These are phyloP conservation scores for Arthrobotrys megalospora DNA, from an alignment of 2,329 filamentous ascomycete species.

Conservation along the genomic window DNA sequence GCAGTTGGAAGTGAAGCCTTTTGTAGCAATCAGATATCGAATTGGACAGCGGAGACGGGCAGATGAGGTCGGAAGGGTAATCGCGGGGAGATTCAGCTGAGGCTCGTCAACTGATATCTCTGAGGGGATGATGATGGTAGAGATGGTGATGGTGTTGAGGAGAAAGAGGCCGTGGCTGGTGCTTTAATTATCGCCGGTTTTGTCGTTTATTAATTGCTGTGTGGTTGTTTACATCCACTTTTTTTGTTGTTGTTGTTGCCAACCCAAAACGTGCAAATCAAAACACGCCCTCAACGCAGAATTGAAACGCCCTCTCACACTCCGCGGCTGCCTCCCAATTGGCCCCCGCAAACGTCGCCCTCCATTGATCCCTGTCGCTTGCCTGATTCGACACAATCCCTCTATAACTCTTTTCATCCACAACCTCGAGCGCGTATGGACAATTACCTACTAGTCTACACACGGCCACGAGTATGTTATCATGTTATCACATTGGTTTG, in stretches of 20 bases:
- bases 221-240: conserved; percentile 51
- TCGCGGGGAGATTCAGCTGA: conserved; percentile 24
- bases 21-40: conserved; percentile 4
- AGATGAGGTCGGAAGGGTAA: conserved; percentile 1
- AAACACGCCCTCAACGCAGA: conserved; percentile 52
- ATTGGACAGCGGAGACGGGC: conserved; percentile 7
- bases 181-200: conserved; percentile 26
- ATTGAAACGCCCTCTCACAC: conserved; percentile 2
- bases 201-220: not conserved
- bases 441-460: not conserved
- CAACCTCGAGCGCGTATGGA: not conserved
- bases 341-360: conserved; percentile 17
- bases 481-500: not conserved
- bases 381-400: not conserved
- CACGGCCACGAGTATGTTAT: not conserved
- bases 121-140: conserved; percentile 3
- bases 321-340: conserved; percentile 6
- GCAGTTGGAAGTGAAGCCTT: not conserved
- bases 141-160: conserved; percentile 23
- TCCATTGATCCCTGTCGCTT: not conserved
- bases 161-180: conserved; percentile 1
- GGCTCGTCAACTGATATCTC: conserved; percentile 39
- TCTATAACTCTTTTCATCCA: not conserved
- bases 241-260: conserved; percentile 46
- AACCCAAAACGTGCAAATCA: conserved; percentile 59